Evolutionary conservation across 2,329 filamentous ascomycete genomes (phyloP).

Genomic region (Torrubiellomyces zombiae): DNA sequence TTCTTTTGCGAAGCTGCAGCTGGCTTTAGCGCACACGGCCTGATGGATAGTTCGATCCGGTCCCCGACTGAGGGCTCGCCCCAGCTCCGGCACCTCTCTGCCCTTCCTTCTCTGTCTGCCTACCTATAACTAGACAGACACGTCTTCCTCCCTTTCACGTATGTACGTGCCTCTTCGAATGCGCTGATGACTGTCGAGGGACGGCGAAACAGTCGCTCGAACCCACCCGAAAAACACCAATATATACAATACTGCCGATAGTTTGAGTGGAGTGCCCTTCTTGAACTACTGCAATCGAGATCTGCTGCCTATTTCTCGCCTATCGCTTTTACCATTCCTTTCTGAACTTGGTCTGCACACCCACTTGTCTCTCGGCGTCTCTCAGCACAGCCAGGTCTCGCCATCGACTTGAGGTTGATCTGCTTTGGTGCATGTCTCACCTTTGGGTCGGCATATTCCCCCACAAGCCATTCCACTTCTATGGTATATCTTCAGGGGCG

Average conservation of each 20-base stretch:
- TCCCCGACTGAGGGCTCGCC: background rate
- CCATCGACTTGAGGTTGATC: constrained; percentile 18
- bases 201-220: constrained; percentile 9
- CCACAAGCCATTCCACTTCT: constrained; percentile 19
- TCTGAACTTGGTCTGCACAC: constrained; percentile 15
- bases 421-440: constrained; percentile 18
- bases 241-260: constrained; percentile 10
- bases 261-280: constrained; percentile 7
- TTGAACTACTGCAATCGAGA: constrained; percentile 13
- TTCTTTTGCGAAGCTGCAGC: constrained; percentile 3
- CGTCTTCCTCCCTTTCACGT: constrained; percentile 5
- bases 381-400: constrained; percentile 12
- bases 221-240: constrained; percentile 9
- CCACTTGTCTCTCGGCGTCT: constrained; percentile 19
- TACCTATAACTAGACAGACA: constrained; percentile 5
- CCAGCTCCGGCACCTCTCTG: background rate
- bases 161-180: background rate
- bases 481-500: constrained; percentile 24
- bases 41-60: no score
- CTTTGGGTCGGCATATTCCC: constrained; percentile 13
- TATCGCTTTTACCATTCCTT: constrained; percentile 16
- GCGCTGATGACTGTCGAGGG: constrained; percentile 6
- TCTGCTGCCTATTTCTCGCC: constrained; percentile 7
- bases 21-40: no score
- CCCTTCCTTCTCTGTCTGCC: constrained; percentile 1